Evolutionary conservation across 2,329 filamentous ascomycete genomes (phyloP).

Genomic region (Leptographium radiaticola): DNA sequence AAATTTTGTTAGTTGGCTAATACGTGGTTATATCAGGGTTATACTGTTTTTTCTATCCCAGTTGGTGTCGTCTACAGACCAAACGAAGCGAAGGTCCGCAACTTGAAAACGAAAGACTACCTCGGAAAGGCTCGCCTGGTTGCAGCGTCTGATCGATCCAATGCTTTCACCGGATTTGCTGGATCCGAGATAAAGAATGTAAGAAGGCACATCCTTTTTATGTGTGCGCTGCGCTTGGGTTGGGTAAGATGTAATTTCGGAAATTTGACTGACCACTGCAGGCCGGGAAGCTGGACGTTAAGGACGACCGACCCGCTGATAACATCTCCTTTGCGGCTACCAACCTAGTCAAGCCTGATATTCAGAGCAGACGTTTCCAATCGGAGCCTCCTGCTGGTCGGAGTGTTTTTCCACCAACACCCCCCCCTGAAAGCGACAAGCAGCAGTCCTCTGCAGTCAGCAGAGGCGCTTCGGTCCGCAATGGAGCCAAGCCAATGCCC

Average conservation of each 20-base stretch:
- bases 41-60: constrained; percentile 96
- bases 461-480: constrained; percentile 48
- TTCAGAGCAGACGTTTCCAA: constrained; percentile 70
- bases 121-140: constrained; percentile 91
- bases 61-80: constrained; percentile 91
- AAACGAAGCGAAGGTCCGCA: constrained; percentile 96
- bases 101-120: constrained; percentile 95
- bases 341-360: constrained; percentile 78
- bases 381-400: constrained; percentile 70
- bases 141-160: constrained; percentile 68
- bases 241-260: neutral
- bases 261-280: constrained; percentile 14
- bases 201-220: constrained; percentile 15
- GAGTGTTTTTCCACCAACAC: constrained; percentile 93
- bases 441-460: constrained; percentile 24
- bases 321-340: constrained; percentile 85
- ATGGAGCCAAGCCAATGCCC: constrained; percentile 46
- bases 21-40: constrained; percentile 51
- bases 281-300: constrained; percentile 39
- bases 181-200: constrained; percentile 68
- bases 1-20: neutral
- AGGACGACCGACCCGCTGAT: constrained; percentile 71
- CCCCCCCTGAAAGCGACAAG: constrained; percentile 80
- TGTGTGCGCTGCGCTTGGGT: neutral
- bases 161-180: constrained; percentile 71